Base-by-base conservation (phyloP, 31 red algal genomes). In the Odonthalia washingtoniensis region DNA sequence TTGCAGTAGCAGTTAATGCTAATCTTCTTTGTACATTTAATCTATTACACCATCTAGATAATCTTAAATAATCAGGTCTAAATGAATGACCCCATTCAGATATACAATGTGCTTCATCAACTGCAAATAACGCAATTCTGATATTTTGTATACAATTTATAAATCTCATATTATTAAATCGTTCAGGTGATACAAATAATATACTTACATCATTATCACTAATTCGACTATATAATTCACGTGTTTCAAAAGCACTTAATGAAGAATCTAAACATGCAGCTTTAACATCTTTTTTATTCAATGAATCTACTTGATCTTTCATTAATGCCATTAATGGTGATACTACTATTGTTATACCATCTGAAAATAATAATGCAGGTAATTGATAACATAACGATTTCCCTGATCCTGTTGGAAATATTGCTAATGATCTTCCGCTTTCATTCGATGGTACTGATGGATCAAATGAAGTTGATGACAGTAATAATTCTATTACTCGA, bases 91-190 rank as follows among this genome's bases (percentile, higher is more conserved):
- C 98, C 98, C 98, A 99, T 64, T 99, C 90, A 17, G 88, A 93
- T 39, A 99, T 88, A 68, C 98, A 99, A 77, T 99, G 98, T 1
- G 98, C 98, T 65, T 99, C 98, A 70, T 99, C 98, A 34, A 99
- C 88, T 16, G 86, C 95, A 43, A 99, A 94, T 24, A 93, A 46
- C 21, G 80, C 52, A 14, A 93, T 61, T n/a, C 42, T 63, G 40
- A 94, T 49, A 12, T 33, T 32, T 17, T 76, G 53, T 0, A 99
- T 37, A 1, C 90, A 69, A 27, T 77, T 46, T 3, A 89, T 80
- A 45, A 95, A 98, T 18, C 93, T 49, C 28, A 52, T 45, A 42
- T 90, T 92, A 44, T 90, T 87, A 26, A 98, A 95, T 26, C 93
- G 89, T 82, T 99, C 98, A 28, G 98, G 98, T 41, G 95, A 72